phyloP scores from a whole-genome alignment of 768 basidiomycete species.

The Tulasnella sp. region DNA sequence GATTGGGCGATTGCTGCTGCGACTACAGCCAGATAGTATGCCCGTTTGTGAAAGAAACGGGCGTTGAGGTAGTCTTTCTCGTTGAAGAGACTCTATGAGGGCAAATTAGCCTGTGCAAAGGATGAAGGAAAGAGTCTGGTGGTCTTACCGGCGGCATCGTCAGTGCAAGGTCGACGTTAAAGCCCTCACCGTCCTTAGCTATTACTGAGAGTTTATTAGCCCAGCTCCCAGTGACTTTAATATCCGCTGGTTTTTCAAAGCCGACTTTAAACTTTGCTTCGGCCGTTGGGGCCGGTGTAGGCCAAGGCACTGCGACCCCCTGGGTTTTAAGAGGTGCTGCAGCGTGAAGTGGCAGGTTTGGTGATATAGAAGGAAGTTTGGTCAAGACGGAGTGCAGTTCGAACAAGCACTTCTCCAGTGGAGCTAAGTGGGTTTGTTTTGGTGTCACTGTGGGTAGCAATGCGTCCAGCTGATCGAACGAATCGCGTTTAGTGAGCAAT shows the following conservation, averaged over 20 bases:
- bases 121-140: not conserved
- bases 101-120: not conserved
- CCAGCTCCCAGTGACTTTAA: slow-evolving; percentile 84
- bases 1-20: slow-evolving; percentile 54
- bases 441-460: slow-evolving; percentile 72
- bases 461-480: slow-evolving; percentile 41
- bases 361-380: slow-evolving; percentile 51
- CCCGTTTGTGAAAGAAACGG: slow-evolving; percentile 87
- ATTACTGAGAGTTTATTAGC: slow-evolving; percentile 71
- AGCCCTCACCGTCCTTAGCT: slow-evolving; percentile 58
- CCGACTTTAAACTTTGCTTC: slow-evolving; percentile 86
- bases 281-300: slow-evolving; percentile 63
- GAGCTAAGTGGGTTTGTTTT: slow-evolving; percentile 51
- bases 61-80: slow-evolving; percentile 91
- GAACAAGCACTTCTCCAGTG: slow-evolving; percentile 65
- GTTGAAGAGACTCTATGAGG: slow-evolving; percentile 82
- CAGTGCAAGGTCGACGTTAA: slow-evolving; percentile 73
- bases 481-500: slow-evolving; percentile 15
- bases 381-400: slow-evolving; percentile 62
- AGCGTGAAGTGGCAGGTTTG: slow-evolving; percentile 65
- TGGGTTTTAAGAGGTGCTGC: slow-evolving; percentile 34
- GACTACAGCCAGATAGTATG: slow-evolving; percentile 80
- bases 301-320: slow-evolving; percentile 59
- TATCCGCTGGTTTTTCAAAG: slow-evolving; percentile 71
- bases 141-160: slow-evolving; percentile 78